Conservation (phyloP, 106 monocot species). For the Amphibolis antarctica region DNA sequence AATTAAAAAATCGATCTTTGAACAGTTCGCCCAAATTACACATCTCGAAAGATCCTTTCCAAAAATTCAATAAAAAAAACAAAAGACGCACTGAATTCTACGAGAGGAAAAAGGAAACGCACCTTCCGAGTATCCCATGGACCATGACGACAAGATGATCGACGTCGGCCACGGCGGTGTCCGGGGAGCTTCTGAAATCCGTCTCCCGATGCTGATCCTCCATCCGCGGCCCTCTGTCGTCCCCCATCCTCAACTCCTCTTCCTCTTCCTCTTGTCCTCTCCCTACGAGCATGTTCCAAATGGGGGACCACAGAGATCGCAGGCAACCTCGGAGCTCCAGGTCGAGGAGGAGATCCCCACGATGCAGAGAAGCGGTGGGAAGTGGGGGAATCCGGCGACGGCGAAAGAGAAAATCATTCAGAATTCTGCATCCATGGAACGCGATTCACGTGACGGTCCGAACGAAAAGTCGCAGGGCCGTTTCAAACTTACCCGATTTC, state of each 20-base stretch:
- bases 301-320: neutral
- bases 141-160: slow-evolving; percentile 93
- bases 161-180: slow-evolving; percentile 13
- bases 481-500: no score
- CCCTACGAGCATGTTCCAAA: neutral
- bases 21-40: neutral
- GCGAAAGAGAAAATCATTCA: no score
- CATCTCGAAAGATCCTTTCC: neutral
- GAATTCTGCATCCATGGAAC: no score
- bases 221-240: slow-evolving; percentile 19
- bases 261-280: neutral
- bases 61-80: slow-evolving; percentile 1
- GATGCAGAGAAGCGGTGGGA: no score
- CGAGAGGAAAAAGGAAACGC: neutral
- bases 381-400: no score
- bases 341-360: no score
- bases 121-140: slow-evolving; percentile 94
- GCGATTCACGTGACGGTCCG: no score
- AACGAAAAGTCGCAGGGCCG: no score
- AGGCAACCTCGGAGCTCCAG: neutral
- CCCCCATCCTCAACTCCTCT: slow-evolving; percentile 20
- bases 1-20: neutral
- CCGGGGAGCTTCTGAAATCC: slow-evolving; percentile 32
- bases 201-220: slow-evolving; percentile 31
- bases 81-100: neutral